Evolutionary conservation across 805 yeast genomes (phyloP).

Genomic region (Hanseniaspora thailandica): DNA sequence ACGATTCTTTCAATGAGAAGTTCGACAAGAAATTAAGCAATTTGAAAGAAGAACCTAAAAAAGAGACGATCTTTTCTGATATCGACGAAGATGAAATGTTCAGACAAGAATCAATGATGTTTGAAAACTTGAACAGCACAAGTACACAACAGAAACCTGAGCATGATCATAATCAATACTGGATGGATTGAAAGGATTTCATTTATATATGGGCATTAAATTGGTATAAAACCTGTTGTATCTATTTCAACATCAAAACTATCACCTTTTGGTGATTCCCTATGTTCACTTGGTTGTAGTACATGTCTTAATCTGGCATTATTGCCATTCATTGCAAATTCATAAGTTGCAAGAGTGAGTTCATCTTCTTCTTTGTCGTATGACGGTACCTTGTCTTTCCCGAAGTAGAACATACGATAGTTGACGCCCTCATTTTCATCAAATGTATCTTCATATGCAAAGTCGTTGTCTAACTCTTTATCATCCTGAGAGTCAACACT

Average conservation of each 20-base stretch:
- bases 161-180: neutral
- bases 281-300: neutral
- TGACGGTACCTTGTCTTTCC: slow-evolving; percentile 21
- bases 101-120: slow-evolving; percentile 8
- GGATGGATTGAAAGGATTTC: neutral
- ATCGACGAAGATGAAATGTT: slow-evolving; percentile 3
- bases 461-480: neutral
- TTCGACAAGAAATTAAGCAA: neutral
- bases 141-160: slow-evolving; percentile 1
- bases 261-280: neutral
- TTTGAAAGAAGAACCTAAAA: neutral
- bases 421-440: neutral
- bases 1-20: neutral
- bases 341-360: slow-evolving; percentile 13
- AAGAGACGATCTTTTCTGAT: neutral
- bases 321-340: slow-evolving; percentile 1
- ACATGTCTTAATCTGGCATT: neutral
- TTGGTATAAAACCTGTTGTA: slow-evolving; percentile 7
- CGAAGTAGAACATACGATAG: slow-evolving; percentile 16
- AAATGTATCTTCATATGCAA: slow-evolving; percentile 1
- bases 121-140: slow-evolving; percentile 1
- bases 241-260: neutral
- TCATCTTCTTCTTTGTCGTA: slow-evolving; percentile 20
- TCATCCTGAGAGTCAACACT: too few relatives aligned
- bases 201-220: neutral